Conservation (phyloP, 2,329 filamentous ascomycete species). For the Verticillium longisporum region DNA sequence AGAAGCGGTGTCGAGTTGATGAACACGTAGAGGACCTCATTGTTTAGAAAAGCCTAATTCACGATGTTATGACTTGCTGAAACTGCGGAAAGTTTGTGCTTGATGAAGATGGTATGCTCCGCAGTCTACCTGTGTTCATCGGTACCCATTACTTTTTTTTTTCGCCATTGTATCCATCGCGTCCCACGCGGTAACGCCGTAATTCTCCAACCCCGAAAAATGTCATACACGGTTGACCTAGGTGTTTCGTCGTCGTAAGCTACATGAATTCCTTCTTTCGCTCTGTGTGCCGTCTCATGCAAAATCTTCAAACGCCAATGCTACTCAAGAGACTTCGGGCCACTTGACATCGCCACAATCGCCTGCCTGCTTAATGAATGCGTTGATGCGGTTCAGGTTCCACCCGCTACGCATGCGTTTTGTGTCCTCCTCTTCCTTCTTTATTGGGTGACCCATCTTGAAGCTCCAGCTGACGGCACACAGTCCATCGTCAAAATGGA, state of each 20-base stretch:
- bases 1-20: constrained; percentile 76
- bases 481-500: constrained; percentile 27
- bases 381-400: constrained; percentile 30
- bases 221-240: neutral
- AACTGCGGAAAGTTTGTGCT: neutral
- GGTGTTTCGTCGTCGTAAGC: neutral
- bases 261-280: neutral
- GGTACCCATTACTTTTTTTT: neutral
- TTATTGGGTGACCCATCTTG: constrained; percentile 29
- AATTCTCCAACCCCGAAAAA: neutral
- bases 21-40: constrained; percentile 17
- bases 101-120: neutral
- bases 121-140: neutral
- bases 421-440: constrained; percentile 18
- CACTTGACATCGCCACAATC: constrained; percentile 25
- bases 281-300: neutral
- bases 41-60: neutral
- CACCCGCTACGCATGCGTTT: constrained; percentile 31
- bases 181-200: neutral
- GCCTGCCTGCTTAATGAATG: constrained; percentile 29
- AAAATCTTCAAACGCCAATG: neutral
- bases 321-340: constrained; percentile 14
- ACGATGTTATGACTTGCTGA: neutral
- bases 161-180: neutral
- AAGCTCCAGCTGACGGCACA: constrained; percentile 29